Evolutionary conservation across 164 flowering plant genomes (phyloP), one percentile per base, ranked within the genome.

Genomic region (Magnolia kwangsiensis): DNA sequence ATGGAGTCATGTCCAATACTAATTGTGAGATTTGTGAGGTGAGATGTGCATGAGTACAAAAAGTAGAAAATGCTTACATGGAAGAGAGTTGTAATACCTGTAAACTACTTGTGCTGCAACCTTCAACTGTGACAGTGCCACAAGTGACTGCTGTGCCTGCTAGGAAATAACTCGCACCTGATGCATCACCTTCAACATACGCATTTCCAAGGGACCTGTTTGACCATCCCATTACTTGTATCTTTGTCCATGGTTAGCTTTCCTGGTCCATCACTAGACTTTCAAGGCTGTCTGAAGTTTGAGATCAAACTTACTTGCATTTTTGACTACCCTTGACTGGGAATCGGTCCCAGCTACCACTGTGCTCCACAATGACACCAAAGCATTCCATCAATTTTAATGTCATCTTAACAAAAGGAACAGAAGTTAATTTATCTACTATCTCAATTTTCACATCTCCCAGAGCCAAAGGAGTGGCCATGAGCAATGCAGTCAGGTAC

Each of bases 321-420:
- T 89, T 92, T 83, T 94, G 97, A 84, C 98, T 94, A 81, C 99
- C 98, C 78, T 76, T 81, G 72, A 96, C 73, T 1, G 1, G 24
- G 24, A 23, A 23, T 23, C 24, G 24, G 24, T 23, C 24, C 24
- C 24, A 23, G 24, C 50, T 86, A 83, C 75, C 89, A 81, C 61
- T 88, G 80, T 94, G 98, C 71, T 91, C 92, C 51, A 92, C 92
- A 68, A 67, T 49, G 64, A 95, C 96, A 6, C 98, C 98, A 84
- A 90, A 95, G 0, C 93, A 90, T 78, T 94, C 92, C 99, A 96
- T 94, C 86, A 96, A 84, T 83, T 94, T 96, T 72, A 96, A 77
- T 50, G 96, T 96, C 99, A 96, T 96, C 77, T 96, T 97, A 72
- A 94, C 99, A 84, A 94, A 96, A 58, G 99, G 99, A 78, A 96